Percentiles rank a stretch among this genome's conserved stretches.
phyloP scores from a whole-genome alignment of 352 stramenopile species.

The Phytophthora quininea region DNA sequence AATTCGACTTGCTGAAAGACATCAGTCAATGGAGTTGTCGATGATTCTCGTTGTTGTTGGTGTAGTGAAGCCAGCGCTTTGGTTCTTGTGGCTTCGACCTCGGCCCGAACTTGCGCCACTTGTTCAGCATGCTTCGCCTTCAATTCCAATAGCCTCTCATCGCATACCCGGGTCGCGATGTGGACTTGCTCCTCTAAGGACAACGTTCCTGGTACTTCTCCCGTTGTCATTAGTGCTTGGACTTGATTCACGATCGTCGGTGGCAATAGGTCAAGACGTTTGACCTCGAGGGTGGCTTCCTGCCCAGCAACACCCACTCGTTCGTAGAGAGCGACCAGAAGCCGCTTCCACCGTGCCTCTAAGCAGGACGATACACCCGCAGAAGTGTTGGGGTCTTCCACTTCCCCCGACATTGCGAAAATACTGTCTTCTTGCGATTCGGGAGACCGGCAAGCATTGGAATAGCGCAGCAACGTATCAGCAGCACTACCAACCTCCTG shows the following conservation, averaged over 20 bases:
- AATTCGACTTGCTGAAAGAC: constrained; percentile 49
- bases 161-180: constrained; percentile 58
- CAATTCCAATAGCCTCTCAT: constrained; percentile 66
- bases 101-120: constrained; percentile 36
- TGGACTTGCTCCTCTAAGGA: constrained; percentile 72
- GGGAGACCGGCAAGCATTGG: constrained; percentile 3
- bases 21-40: constrained; percentile 15
- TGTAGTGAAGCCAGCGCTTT: constrained; percentile 27
- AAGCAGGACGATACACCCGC: background rate
- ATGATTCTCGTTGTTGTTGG: constrained; percentile 42
- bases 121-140: constrained; percentile 43
- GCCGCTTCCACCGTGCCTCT: constrained; percentile 42
- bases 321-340: constrained; percentile 57
- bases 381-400: constrained; percentile 14
- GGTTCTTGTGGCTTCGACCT: constrained; percentile 40
- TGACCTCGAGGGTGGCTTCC: constrained; percentile 64
- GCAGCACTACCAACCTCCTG: constrained; percentile 31
- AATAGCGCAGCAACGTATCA: constrained; percentile 47
- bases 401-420: constrained; percentile 40
- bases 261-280: constrained; percentile 52
- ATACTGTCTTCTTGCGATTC: constrained; percentile 13
- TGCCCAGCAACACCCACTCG: constrained; percentile 58
- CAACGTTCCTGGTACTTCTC: constrained; percentile 67
- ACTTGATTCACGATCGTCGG: constrained; percentile 45
- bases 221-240: constrained; percentile 51